Evolutionary conservation across 2,329 filamentous ascomycete species (phyloP), one percentile per base, ranked within the genome.

Genomic region (Cladophialophora chaetospira): DNA sequence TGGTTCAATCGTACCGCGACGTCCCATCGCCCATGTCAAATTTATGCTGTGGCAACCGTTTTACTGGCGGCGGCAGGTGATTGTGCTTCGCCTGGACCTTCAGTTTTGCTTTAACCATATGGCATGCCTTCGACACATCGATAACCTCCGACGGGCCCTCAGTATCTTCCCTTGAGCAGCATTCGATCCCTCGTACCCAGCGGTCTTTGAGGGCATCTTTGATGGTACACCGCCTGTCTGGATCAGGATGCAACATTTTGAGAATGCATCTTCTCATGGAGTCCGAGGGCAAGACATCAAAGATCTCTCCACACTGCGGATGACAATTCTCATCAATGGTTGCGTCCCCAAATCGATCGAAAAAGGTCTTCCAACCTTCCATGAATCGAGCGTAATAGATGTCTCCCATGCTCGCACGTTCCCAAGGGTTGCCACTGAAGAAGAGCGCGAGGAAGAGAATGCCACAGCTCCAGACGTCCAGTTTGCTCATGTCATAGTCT

Each of bases 401-500:
- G 59, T 81, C 77, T 54, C 69, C 80, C 72, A 71, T 60, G 56
- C 84, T 82, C 1, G 89, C 89, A 61, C 84, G 83, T 48, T 82
- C 78, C 91, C 91, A 96, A 5, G 92, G 82, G 43, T 83, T 85
- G 19, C 84, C 88, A 40, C 84, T 82, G 67, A 88, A 88, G 35
- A 83, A 83, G 62, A 96, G 82, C 61, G 88, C 86, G 57, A 96
- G 76, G 80, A 90, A 93, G 63, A 94, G 87, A 55, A 96, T 86
- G 21, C 87, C 91, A 48, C 88, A 88, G 53, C 88, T 88, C 91
- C 91, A 96, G 10, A 95, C 87, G 68, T 96, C 91, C 10, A 95
- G 77, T 3, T 87, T 83, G 43, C 90, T 85, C 1, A 91, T 87
- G 68, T 96, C 91, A 67, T 87, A 88, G 36, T 77, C 71, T 17